Evolutionary conservation across 805 yeast species (phyloP).

Genomic region (Myxozyma sirexii): DNA sequence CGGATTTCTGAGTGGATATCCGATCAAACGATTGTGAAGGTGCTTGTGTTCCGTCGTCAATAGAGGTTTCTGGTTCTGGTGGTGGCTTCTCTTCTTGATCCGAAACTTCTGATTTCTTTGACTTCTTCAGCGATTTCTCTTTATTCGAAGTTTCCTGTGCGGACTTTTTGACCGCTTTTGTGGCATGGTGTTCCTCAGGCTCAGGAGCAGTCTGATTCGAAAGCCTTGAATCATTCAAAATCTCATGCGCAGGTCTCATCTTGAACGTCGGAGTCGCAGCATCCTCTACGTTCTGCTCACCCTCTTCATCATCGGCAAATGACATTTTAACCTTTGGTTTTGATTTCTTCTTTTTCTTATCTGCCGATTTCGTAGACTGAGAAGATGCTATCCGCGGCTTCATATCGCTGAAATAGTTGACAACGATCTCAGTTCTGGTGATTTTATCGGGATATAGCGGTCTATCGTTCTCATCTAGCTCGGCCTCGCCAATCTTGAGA

Average conservation of each 20-base stretch:
- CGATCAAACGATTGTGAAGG: slow-evolving; percentile 6
- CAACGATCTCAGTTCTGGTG: slow-evolving; percentile 47
- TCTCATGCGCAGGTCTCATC: slow-evolving; percentile 38
- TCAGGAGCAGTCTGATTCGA: slow-evolving; percentile 7
- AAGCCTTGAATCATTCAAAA: slow-evolving; percentile 22
- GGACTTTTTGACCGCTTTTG: too few relatives aligned
- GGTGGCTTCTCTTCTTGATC: not conserved
- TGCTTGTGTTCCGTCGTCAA: slow-evolving; percentile 9
- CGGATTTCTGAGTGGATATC: slow-evolving; percentile 15
- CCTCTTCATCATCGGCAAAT: slow-evolving; percentile 49
- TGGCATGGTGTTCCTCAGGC: not conserved
- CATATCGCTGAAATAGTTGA: slow-evolving; percentile 55
- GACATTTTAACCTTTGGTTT: slow-evolving; percentile 44
- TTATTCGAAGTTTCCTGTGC: not conserved
- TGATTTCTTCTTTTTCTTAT: slow-evolving; percentile 18
- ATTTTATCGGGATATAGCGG: slow-evolving; percentile 60
- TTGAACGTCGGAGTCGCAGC: slow-evolving; percentile 30
- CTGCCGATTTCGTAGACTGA: not conserved
- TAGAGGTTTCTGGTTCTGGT: not conserved
- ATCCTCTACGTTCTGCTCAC: slow-evolving; percentile 41
- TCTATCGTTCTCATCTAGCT: slow-evolving; percentile 45
- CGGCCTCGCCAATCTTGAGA: slow-evolving; percentile 53
- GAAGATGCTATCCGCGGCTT: slow-evolving; percentile 14
- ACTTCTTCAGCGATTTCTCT: not conserved
- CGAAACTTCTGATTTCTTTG: not conserved